These are phyloP conservation scores for Gossypium schwendimanii DNA, from an alignment of 441 rosid genomes.

Conservation along the genomic window DNA sequence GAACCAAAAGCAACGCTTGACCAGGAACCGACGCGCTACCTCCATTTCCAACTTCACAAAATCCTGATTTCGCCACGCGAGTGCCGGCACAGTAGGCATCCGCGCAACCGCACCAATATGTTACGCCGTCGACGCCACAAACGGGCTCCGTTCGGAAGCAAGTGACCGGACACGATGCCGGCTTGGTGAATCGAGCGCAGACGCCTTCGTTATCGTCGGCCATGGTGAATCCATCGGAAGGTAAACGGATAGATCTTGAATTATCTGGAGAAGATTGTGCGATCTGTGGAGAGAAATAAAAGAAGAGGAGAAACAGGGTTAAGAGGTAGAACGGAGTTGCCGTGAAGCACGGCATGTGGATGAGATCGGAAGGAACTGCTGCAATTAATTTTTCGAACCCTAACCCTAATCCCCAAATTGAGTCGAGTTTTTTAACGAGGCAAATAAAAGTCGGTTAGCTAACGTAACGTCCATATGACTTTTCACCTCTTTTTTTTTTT, in stretches of 20 bases:
- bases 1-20: slow-evolving; percentile 1
- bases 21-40: slow-evolving; percentile 6
- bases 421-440: background rate
- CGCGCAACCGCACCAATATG: slow-evolving; percentile 4
- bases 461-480: background rate
- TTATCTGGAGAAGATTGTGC: background rate
- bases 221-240: background rate
- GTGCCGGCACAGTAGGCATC: background rate
- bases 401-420: background rate
- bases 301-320: background rate
- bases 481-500: too few species aligned
- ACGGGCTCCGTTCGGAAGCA: background rate
- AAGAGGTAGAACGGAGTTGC: background rate
- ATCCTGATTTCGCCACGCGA: background rate
- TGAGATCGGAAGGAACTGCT: background rate
- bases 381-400: background rate
- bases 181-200: background rate
- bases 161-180: background rate
- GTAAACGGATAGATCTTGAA: slow-evolving; percentile 15
- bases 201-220: background rate
- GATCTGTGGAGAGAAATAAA: background rate
- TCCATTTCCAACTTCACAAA: background rate
- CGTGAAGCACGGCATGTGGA: slow-evolving; percentile 2
- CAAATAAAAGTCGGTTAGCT: background rate
- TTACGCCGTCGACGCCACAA: background rate